Evolutionary conservation across 202 grass and related monocot species (phyloP).

Genomic region (Elaeis oleifera): DNA sequence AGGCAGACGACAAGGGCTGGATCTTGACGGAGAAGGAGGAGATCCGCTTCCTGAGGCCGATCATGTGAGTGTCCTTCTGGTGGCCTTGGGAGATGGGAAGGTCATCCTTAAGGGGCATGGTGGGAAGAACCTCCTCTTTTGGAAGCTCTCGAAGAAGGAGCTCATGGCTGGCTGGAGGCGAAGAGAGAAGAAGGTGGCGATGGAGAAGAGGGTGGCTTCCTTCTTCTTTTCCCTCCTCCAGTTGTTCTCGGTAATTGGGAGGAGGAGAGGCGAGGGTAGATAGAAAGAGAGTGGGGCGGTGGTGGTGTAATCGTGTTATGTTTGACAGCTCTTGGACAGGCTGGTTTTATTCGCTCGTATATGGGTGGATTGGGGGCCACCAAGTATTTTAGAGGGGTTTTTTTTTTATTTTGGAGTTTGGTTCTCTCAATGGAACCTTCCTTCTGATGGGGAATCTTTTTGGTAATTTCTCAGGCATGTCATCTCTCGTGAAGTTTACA

Average conservation of each 20-base stretch:
- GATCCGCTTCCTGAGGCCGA: conserved; percentile 65
- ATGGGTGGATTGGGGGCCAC: conserved; percentile 28
- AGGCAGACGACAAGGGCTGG: conserved; percentile 66
- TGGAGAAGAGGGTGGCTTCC: background rate
- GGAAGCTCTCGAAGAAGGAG: conserved; percentile 76
- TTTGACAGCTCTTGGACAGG: conserved; percentile 31
- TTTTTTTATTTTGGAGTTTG: background rate
- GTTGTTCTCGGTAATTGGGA: background rate
- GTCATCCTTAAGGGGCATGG: conserved; percentile 64
- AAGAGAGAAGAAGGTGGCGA: background rate
- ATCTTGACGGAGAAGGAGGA: conserved; percentile 89
- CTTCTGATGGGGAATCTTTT: conserved; percentile 15
- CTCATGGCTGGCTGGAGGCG: conserved; percentile 49
- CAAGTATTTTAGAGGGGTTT: conserved; percentile 18
- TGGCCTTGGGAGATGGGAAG: conserved; percentile 59
- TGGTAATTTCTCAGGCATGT: conserved; percentile 38
- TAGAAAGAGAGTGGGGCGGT: background rate
- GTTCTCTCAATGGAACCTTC: background rate
- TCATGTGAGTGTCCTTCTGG: conserved; percentile 39
- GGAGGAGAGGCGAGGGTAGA: background rate
- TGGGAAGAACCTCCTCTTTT: conserved; percentile 64
- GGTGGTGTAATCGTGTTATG: conserved; percentile 7
- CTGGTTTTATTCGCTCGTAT: conserved; percentile 27
- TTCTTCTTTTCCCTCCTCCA: background rate
- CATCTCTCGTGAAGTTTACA: background rate